These are phyloP conservation scores for Penicillium sp. DNA, from an alignment of 2,329 filamentous ascomycete genomes.

Conservation along the genomic window DNA sequence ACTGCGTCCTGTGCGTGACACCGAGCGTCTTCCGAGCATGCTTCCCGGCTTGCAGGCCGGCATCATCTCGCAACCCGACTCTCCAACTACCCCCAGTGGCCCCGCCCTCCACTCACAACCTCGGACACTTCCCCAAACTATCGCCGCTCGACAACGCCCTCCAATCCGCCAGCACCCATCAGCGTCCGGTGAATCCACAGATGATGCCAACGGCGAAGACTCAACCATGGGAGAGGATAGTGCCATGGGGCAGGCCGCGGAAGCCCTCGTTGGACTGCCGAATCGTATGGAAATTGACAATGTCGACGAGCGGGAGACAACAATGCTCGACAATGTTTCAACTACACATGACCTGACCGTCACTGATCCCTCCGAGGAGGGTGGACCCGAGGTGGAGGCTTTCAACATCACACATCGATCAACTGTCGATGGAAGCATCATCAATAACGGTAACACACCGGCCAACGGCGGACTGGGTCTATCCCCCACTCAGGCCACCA, in stretches of 20 bases:
- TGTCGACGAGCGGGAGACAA: conserved; percentile 74
- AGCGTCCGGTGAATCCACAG: conserved; percentile 71
- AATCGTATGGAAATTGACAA: conserved; percentile 82
- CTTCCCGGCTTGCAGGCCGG: conserved; percentile 66
- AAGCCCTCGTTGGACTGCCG: conserved; percentile 77
- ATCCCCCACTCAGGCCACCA: conserved; percentile 63
- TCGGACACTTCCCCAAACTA: conserved; percentile 54
- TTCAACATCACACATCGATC: conserved; percentile 92
- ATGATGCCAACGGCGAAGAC: conserved; percentile 83
- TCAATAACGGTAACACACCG: conserved; percentile 64
- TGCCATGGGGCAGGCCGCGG: conserved; percentile 48
- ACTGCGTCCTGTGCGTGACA: conserved; percentile 74
- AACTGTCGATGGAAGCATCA: conserved; percentile 79
- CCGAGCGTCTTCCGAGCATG: conserved; percentile 82
- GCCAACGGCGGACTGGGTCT: conserved; percentile 68
- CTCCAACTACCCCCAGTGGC: conserved; percentile 78
- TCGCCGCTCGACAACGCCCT: conserved; percentile 67
- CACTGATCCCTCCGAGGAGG: conserved; percentile 71
- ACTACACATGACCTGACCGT: conserved; percentile 72
- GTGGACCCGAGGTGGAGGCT: conserved; percentile 74
- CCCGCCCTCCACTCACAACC: conserved; percentile 57
- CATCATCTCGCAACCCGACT: conserved; percentile 83
- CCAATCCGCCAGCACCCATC: conserved; percentile 89
- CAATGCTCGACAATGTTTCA: conserved; percentile 67
- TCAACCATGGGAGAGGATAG: conserved; percentile 70